A percentile compares a stretch with the other conserved stretches of the same genome.
Conservation (phyloP, 106 monocot species). For the Dendrobium officinale region DNA sequence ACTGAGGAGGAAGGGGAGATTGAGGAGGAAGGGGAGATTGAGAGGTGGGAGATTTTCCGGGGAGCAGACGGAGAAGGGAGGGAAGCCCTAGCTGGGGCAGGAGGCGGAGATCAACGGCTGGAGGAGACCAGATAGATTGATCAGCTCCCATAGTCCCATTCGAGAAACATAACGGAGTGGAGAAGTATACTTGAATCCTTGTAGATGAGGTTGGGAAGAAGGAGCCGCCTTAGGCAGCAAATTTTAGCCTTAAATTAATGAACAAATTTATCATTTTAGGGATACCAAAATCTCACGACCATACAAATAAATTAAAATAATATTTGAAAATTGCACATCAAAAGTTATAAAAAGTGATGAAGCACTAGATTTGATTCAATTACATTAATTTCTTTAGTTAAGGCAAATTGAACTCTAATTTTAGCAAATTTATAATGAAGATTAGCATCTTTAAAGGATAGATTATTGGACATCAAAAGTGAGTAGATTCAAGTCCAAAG, state of each 20-base stretch:
- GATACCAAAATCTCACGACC: too few species aligned
- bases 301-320: too few species aligned
- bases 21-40: neutral
- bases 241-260: neutral
- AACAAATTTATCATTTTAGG: too few species aligned
- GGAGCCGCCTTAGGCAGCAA: neutral
- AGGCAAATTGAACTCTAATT: too few species aligned
- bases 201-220: neutral
- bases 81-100: neutral
- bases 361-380: too few species aligned
- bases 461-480: too few species aligned
- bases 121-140: neutral
- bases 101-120: neutral
- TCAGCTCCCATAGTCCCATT: slow-evolving; percentile 7
- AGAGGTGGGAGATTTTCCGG: neutral
- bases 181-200: neutral
- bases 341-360: too few species aligned
- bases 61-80: neutral
- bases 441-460: too few species aligned
- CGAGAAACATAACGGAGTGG: neutral
- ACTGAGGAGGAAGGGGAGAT: neutral
- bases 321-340: too few species aligned
- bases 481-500: too few species aligned
- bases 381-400: too few species aligned
- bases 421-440: too few species aligned